Evolutionary conservation across 1,284 basidiomycete species (phyloP).

Genomic region (Prillingera fragicola): DNA sequence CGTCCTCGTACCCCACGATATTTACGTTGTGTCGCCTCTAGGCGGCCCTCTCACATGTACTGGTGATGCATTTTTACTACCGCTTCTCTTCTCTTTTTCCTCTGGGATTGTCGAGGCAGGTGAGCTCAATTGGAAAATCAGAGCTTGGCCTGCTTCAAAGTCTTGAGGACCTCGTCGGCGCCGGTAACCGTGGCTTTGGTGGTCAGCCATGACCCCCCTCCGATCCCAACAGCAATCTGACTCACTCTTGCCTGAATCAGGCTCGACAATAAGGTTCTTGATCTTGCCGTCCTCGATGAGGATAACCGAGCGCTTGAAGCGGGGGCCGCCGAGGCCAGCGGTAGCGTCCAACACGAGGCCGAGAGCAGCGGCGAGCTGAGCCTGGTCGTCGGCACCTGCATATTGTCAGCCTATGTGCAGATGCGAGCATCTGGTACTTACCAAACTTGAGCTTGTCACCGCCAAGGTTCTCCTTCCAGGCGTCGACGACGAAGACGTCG

Average conservation of each 20-base stretch:
- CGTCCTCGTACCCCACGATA: too few relatives aligned
- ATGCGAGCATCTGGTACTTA: constrained; percentile 16
- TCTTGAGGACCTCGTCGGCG: constrained; percentile 57
- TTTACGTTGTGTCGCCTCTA: too few relatives aligned
- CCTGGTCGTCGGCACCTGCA: constrained; percentile 63
- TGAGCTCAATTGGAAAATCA: too few relatives aligned
- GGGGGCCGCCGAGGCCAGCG: constrained; percentile 57
- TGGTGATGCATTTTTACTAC: too few relatives aligned
- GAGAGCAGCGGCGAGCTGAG: constrained; percentile 55
- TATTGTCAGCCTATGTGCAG: too few relatives aligned
- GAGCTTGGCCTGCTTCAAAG: too few relatives aligned
- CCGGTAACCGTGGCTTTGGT: constrained; percentile 54
- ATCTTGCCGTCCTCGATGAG: constrained; percentile 55
- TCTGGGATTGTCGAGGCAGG: too few relatives aligned
- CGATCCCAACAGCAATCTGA: not conserved
- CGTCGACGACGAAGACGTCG: constrained; percentile 58
- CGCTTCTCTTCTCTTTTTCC: too few relatives aligned
- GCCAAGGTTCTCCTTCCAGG: constrained; percentile 65
- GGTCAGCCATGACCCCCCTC: constrained; percentile 2
- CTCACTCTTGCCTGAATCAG: constrained; percentile 52
- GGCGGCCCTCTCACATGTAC: too few relatives aligned
- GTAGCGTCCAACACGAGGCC: constrained; percentile 64
- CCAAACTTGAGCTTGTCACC: constrained; percentile 38
- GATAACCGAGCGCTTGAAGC: constrained; percentile 57
- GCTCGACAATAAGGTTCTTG: constrained; percentile 57